These are phyloP conservation scores for Neurospora pannonica DNA, from an alignment of 495 filamentous ascomycete species.

Conservation along the genomic window DNA sequence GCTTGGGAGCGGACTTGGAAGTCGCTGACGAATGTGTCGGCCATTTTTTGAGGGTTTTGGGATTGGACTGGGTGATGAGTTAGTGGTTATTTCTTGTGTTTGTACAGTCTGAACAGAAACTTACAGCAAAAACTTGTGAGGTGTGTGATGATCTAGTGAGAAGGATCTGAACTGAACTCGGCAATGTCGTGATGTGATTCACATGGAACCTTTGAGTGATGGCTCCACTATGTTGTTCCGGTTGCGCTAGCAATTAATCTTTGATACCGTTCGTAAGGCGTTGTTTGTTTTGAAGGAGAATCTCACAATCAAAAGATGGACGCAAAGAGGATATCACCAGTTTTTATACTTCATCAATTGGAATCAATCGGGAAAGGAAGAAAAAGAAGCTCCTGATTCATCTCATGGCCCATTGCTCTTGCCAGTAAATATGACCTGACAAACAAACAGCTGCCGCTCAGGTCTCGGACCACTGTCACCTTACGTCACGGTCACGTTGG, in stretches of 20 bases:
- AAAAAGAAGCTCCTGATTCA: background rate
- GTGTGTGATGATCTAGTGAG: background rate
- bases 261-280: too few relatives aligned
- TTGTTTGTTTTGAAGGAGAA: too few relatives aligned
- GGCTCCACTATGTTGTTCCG: background rate
- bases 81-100: background rate
- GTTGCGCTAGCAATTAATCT: background rate
- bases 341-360: background rate
- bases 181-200: background rate
- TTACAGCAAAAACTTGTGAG: background rate
- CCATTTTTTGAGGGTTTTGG: background rate
- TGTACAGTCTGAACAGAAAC: background rate
- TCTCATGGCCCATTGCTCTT: too few relatives aligned
- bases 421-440: too few relatives aligned
- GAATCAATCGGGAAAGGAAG: background rate
- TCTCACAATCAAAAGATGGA: background rate
- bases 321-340: background rate
- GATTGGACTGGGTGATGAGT: background rate
- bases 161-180: background rate
- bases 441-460: background rate
- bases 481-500: background rate
- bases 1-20: slow-evolving; percentile 23
- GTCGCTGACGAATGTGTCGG: slow-evolving; percentile 18
- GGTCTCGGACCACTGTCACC: background rate
- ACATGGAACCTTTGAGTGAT: background rate